These are phyloP conservation scores for Penicillium mononematosum DNA, from an alignment of 495 filamentous ascomycete genomes.

Conservation along the genomic window DNA sequence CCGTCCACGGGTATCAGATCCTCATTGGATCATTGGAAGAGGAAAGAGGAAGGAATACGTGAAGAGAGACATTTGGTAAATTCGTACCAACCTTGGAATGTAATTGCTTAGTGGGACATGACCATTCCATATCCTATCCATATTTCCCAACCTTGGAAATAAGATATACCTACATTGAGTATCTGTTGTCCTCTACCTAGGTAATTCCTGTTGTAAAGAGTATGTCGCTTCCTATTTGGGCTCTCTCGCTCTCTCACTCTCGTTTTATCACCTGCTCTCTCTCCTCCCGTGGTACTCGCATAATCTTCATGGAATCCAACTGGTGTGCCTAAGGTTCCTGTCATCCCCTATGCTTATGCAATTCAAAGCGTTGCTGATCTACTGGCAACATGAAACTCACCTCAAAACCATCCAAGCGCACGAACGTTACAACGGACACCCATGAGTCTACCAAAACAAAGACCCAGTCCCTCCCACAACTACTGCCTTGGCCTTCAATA, in stretches of 20 bases:
- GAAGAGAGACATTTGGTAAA: too few species aligned
- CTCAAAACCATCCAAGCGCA: not conserved
- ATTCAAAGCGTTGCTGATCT: not conserved
- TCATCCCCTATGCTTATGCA: not conserved
- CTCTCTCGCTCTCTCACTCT: too few species aligned
- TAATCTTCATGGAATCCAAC: conserved; percentile 18
- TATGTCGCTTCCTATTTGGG: conserved; percentile 29
- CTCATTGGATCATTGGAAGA: too few species aligned
- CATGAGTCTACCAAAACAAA: not conserved
- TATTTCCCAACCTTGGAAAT: too few species aligned
- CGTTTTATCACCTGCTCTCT: too few species aligned
- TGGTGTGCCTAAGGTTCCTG: conserved; percentile 11
- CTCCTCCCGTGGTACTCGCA: not conserved
- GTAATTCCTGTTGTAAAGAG: not conserved
- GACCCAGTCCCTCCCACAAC: conserved; percentile 11
- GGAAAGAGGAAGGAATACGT: too few species aligned
- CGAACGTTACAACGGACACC: not conserved
- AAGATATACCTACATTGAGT: too few species aligned
- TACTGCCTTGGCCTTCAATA: conserved; percentile 34
- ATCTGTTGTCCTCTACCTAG: too few species aligned
- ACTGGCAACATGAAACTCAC: not conserved
- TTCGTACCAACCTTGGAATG: too few species aligned
- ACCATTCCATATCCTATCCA: too few species aligned
- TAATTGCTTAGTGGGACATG: too few species aligned
- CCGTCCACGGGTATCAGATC: too few species aligned